These are phyloP conservation scores for Neurospora sp. DNA, from an alignment of 495 filamentous ascomycete genomes.

Conservation along the genomic window DNA sequence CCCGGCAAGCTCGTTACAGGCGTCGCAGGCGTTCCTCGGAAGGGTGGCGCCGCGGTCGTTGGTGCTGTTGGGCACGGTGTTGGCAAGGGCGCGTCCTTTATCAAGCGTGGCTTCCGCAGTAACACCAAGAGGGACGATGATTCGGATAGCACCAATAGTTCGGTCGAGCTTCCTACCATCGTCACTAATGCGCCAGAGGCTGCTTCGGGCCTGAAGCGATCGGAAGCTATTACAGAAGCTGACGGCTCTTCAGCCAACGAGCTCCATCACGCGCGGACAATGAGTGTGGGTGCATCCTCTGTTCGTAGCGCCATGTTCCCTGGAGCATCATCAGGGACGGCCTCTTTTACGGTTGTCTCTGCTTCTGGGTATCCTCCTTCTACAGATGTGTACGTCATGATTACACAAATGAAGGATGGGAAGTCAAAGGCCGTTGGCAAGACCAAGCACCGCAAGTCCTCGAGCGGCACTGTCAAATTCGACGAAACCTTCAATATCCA, in stretches of 20 bases:
- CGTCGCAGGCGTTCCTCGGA: conserved; percentile 75
- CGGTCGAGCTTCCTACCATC: conserved; percentile 35
- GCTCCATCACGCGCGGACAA: conserved; percentile 51
- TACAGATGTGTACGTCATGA: conserved; percentile 69
- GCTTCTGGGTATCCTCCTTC: conserved; percentile 67
- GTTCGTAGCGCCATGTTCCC: conserved; percentile 45
- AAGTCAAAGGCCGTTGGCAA: conserved; percentile 78
- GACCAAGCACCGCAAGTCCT: conserved; percentile 68
- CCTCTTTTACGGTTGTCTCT: conserved; percentile 68
- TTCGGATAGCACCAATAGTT: conserved; percentile 19
- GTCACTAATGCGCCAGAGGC: conserved; percentile 30
- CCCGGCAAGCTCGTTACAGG: conserved; percentile 84
- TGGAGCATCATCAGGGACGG: conserved; percentile 59
- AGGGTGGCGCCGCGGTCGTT: conserved; percentile 69
- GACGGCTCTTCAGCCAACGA: conserved; percentile 18
- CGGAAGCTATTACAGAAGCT: conserved; percentile 6
- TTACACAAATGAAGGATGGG: conserved; percentile 48
- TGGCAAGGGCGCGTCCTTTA: conserved; percentile 77
- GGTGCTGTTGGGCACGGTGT: conserved; percentile 66
- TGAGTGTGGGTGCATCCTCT: conserved; percentile 56
- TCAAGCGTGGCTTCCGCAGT: conserved; percentile 67
- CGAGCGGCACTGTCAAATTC: conserved; percentile 50
- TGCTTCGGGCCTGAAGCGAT: conserved; percentile 23
- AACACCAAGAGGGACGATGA: conserved; percentile 50
- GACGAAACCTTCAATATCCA: conserved; percentile 70